Evolutionary conservation across 129 eudicot species (phyloP).

Genomic region (Pittosporum tobira): DNA sequence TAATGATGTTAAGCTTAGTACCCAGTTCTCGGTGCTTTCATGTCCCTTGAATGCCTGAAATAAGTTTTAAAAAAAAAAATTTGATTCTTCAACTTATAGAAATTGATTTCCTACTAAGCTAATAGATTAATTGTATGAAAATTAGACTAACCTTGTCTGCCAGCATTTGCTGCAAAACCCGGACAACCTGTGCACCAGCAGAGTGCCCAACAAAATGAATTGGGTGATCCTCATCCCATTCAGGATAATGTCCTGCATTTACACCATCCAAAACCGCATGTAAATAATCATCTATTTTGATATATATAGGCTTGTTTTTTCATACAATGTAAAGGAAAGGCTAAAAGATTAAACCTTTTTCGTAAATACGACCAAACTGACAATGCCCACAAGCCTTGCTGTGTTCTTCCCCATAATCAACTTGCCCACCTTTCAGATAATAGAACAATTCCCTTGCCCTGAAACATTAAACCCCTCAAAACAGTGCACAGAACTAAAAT

Average conservation of each 20-base stretch:
- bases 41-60: slow-evolving; percentile 76
- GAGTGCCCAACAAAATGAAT: slow-evolving; percentile 98
- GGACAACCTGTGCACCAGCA: slow-evolving; percentile 88
- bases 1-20: slow-evolving; percentile 71
- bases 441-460: slow-evolving; percentile 72
- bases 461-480: slow-evolving; percentile 16
- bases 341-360: slow-evolving; percentile 5
- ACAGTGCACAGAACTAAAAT: neutral
- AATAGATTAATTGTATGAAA: slow-evolving; percentile 2
- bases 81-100: neutral
- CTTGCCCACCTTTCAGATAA: slow-evolving; percentile 59
- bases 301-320: neutral
- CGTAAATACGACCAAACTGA: slow-evolving; percentile 50
- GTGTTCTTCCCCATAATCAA: slow-evolving; percentile 70
- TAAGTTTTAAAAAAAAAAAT: too few species aligned
- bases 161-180: slow-evolving; percentile 92
- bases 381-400: slow-evolving; percentile 59
- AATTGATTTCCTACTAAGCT: neutral
- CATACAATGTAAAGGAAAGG: neutral
- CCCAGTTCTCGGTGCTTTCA: slow-evolving; percentile 82
- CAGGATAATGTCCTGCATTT: slow-evolving; percentile 70
- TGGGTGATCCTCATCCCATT: slow-evolving; percentile 97
- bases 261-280: neutral
- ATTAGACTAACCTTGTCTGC: slow-evolving; percentile 61
- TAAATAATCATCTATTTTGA: neutral